phyloP scores from a whole-genome alignment of 768 basidiomycete genomes.

The Lactarius sanguifluus region DNA sequence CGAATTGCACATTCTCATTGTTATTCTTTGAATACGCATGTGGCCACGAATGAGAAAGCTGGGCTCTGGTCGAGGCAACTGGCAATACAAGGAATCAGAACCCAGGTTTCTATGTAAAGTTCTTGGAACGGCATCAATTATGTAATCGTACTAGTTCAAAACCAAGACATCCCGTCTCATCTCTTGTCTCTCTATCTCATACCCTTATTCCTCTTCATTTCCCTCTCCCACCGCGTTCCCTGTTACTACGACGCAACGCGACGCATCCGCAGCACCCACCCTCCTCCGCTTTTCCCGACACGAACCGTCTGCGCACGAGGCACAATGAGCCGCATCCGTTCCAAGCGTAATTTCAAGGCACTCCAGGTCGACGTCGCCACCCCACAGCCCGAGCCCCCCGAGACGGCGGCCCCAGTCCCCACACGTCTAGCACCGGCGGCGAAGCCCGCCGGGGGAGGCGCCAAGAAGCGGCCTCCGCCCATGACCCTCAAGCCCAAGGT shows the following conservation, averaged over 20 bases:
- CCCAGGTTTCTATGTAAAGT: background rate
- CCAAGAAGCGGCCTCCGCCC: conserved; percentile 78
- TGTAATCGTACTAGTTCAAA: conserved; percentile 17
- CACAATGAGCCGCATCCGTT: conserved; percentile 61
- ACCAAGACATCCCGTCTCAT: conserved; percentile 20
- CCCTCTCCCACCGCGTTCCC: background rate
- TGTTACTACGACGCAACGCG: background rate
- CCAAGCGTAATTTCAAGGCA: conserved; percentile 91
- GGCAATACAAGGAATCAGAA: background rate
- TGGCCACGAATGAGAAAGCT: background rate
- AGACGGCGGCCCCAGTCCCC: conserved; percentile 40
- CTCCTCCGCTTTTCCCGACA: background rate
- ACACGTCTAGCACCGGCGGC: conserved; percentile 37
- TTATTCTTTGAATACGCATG: too few relatives aligned
- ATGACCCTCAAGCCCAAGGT: conserved; percentile 78
- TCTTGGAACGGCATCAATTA: conserved; percentile 4
- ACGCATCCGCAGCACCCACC: background rate
- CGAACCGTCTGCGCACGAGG: background rate
- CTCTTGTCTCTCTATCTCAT: background rate
- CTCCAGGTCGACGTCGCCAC: conserved; percentile 67
- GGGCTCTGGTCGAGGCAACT: background rate
- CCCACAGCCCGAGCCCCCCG: conserved; percentile 40
- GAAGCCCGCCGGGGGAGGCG: conserved; percentile 40
- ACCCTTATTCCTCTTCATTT: background rate
- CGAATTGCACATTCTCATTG: background rate